A percentile compares a stretch with the other conserved stretches of the same genome.
These are phyloP conservation scores for Elsinoe perseae DNA, from an alignment of 2,329 filamentous ascomycete genomes.

Conservation along the genomic window DNA sequence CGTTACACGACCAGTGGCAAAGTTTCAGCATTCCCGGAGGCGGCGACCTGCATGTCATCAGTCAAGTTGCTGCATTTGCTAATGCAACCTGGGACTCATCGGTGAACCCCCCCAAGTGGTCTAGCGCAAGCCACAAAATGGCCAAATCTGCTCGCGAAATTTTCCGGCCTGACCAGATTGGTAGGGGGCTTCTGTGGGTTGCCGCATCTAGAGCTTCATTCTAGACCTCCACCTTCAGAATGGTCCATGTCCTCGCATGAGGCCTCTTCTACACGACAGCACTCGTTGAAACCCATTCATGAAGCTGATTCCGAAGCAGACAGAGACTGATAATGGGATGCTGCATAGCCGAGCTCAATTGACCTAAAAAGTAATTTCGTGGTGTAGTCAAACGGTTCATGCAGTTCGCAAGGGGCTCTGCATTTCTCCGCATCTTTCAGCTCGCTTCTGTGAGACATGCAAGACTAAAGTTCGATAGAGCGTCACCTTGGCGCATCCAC, in stretches of 20 bases:
- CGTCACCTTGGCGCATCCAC: not conserved
- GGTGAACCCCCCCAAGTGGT: not conserved
- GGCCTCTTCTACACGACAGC: not conserved
- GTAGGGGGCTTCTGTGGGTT: not conserved
- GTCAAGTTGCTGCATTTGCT: not conserved
- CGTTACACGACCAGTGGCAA: not conserved
- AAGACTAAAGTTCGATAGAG: not conserved
- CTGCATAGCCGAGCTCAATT: not conserved
- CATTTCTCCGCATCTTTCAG: not conserved
- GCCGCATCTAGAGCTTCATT: not conserved
- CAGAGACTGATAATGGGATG: too few species aligned
- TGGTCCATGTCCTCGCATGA: not conserved
- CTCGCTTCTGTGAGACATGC: not conserved
- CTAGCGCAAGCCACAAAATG: not conserved
- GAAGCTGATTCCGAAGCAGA: too few species aligned
- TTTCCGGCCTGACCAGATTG: not conserved
- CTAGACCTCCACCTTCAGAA: not conserved
- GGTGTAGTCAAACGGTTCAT: not conserved
- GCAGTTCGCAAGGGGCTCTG: not conserved
- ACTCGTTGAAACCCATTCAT: too few species aligned
- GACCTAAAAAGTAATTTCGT: not conserved
- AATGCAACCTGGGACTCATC: not conserved
- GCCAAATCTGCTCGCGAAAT: not conserved
- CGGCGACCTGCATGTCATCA: not conserved
- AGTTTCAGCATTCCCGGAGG: not conserved